Percentiles rank a stretch among this genome's conserved stretches.
Evolutionary conservation across 495 filamentous ascomycete genomes (phyloP).

Genomic region (Xylaria sp.): DNA sequence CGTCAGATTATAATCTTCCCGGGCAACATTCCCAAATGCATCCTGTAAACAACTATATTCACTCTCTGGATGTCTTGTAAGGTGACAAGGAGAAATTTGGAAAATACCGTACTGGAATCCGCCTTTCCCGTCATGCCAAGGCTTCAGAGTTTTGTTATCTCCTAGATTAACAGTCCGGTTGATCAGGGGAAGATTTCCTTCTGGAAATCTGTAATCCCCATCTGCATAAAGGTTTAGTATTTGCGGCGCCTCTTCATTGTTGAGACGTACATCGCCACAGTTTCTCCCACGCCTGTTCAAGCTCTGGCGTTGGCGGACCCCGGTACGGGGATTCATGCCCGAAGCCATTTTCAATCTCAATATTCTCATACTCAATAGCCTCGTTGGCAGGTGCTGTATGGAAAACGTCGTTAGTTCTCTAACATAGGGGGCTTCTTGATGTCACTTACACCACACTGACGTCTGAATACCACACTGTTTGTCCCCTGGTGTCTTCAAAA

Average conservation of each 20-base stretch:
- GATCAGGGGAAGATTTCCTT: neutral
- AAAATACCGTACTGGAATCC: neutral
- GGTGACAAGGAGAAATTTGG: neutral
- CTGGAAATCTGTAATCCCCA: neutral
- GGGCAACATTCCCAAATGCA: too few relatives aligned
- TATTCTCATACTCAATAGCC: neutral
- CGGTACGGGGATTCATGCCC: neutral
- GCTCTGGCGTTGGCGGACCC: neutral
- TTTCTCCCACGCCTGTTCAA: neutral
- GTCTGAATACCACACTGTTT: constrained; percentile 1
- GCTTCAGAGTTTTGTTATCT: neutral
- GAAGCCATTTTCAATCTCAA: neutral
- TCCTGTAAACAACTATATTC: too few relatives aligned
- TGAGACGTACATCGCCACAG: neutral
- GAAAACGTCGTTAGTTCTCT: neutral
- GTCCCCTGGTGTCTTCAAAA: neutral
- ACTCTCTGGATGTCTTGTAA: too few relatives aligned
- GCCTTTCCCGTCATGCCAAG: constrained; percentile 12
- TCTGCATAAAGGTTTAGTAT: neutral
- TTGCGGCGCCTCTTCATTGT: neutral
- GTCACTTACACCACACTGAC: neutral
- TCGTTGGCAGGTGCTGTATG: neutral
- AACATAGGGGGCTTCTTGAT: neutral
- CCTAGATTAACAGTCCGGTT: neutral
- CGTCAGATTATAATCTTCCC: too few relatives aligned